These are phyloP conservation scores for Trypanosoma cruzi DNA, from an alignment of 208 protist species.

Conservation along the genomic window DNA sequence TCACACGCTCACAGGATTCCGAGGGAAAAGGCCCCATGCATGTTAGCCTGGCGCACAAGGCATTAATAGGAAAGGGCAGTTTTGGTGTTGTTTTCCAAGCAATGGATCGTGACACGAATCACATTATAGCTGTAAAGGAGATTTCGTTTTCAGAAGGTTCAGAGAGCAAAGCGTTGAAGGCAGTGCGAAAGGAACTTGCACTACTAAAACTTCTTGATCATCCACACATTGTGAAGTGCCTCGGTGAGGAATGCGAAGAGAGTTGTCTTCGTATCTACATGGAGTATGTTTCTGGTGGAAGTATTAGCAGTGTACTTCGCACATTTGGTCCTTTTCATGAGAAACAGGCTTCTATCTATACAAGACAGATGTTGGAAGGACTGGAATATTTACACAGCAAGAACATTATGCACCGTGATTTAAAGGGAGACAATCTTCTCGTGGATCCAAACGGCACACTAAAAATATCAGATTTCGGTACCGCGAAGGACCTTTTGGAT, in stretches of 20 bases:
- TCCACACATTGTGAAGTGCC: constrained; percentile 91
- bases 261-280: constrained; percentile 89
- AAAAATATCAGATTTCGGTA: constrained; percentile 89
- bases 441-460: constrained; percentile 70
- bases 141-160: constrained; percentile 32
- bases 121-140: constrained; percentile 90
- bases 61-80: constrained; percentile 87
- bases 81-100: constrained; percentile 86
- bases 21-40: constrained; percentile 26
- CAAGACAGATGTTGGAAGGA: constrained; percentile 80
- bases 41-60: constrained; percentile 66
- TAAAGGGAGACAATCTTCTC: constrained; percentile 94
- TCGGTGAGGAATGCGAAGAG: constrained; percentile 79
- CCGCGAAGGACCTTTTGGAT: constrained; percentile 50
- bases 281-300: constrained; percentile 92
- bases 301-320: constrained; percentile 75
- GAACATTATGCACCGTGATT: constrained; percentile 89
- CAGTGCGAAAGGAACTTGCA: constrained; percentile 69
- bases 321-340: constrained; percentile 84
- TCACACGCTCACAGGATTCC: constrained; percentile 15
- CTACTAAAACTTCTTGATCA: constrained; percentile 85
- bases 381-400: constrained; percentile 85
- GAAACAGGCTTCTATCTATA: constrained; percentile 68
- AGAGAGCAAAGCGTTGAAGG: constrained; percentile 25
- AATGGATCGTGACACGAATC: constrained; percentile 88